phyloP scores from a whole-genome alignment of 441 rosid species.

The Cnidoscolus chayamansa region DNA sequence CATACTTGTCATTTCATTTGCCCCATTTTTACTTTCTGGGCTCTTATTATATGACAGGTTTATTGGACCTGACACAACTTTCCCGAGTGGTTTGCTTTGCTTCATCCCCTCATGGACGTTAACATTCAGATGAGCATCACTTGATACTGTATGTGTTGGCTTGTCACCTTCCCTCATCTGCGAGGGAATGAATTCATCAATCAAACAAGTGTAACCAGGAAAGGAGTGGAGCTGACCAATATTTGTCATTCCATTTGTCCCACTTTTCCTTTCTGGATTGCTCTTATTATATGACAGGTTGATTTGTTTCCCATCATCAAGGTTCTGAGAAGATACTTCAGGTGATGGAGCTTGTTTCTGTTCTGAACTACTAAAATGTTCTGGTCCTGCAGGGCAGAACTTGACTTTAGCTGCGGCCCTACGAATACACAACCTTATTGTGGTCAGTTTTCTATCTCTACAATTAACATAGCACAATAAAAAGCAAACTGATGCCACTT shows the following conservation, averaged over 20 bases:
- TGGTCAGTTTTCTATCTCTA: not conserved
- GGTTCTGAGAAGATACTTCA: constrained; percentile 28
- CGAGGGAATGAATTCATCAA: constrained; percentile 38
- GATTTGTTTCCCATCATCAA: constrained; percentile 41
- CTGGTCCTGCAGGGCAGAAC: constrained; percentile 26
- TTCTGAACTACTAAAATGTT: constrained; percentile 20
- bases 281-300: constrained; percentile 44
- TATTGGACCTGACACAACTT: constrained; percentile 26
- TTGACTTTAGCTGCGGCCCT: constrained; percentile 42
- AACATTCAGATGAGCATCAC: constrained; percentile 22
- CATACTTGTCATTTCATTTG: constrained; percentile 38
- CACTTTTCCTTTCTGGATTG: constrained; percentile 34
- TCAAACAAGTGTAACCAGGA: constrained; percentile 45
- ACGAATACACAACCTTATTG: constrained; percentile 14
- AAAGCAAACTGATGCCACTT: not conserved
- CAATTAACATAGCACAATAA: not conserved
- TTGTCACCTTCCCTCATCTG: constrained; percentile 26
- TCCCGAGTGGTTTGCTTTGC: constrained; percentile 30
- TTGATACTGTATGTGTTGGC: constrained; percentile 25
- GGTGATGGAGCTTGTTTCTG: constrained; percentile 29
- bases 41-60: constrained; percentile 37
- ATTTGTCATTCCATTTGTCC: constrained; percentile 39
- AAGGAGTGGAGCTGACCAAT: constrained; percentile 45
- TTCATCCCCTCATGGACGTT: constrained; percentile 27
- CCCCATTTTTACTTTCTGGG: constrained; percentile 35